Conservation (phyloP, 1,284 basidiomycete genomes). For the Waitea zeae region DNA sequence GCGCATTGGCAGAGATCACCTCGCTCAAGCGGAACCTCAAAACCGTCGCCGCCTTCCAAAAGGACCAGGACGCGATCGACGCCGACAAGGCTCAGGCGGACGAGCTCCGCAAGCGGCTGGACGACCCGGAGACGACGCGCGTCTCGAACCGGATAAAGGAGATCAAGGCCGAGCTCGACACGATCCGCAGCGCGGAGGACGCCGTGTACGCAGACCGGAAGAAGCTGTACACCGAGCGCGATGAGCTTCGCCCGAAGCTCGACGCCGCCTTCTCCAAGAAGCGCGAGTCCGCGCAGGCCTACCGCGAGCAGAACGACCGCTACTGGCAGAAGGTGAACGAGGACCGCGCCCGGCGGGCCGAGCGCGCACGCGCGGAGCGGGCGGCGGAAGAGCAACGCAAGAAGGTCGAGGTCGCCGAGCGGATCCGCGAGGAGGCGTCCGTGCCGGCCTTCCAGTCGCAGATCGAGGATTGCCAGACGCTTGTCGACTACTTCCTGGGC, state of each 20-base stretch:
- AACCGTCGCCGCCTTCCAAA: conserved; percentile 64
- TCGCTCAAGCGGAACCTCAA: conserved; percentile 54
- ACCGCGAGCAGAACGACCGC: conserved; percentile 69
- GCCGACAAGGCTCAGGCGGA: conserved; percentile 62
- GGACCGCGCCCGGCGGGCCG: conserved; percentile 72
- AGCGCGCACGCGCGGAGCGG: conserved; percentile 67
- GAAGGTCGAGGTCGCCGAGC: conserved; percentile 66
- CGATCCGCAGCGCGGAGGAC: conserved; percentile 75
- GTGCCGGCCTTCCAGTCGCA: conserved; percentile 83
- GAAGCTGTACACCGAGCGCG: conserved; percentile 84
- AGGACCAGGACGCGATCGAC: conserved; percentile 69
- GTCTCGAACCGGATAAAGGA: conserved; percentile 69
- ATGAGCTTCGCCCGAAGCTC: conserved; percentile 49
- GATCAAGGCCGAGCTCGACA: conserved; percentile 78
- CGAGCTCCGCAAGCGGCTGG: conserved; percentile 71
- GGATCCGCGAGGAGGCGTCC: conserved; percentile 82
- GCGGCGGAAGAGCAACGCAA: conserved; percentile 73
- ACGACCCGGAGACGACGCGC: conserved; percentile 84
- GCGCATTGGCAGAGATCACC: conserved; percentile 80
- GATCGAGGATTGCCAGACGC: conserved; percentile 93
- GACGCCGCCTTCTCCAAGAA: conserved; percentile 67
- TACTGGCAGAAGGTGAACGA: conserved; percentile 73
- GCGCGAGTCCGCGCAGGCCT: conserved; percentile 54
- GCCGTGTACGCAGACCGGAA: conserved; percentile 69
- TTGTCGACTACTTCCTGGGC: conserved; percentile 82